Evolutionary conservation across 352 stramenopile species (phyloP).

Genomic region (Phytopythium boreale): DNA sequence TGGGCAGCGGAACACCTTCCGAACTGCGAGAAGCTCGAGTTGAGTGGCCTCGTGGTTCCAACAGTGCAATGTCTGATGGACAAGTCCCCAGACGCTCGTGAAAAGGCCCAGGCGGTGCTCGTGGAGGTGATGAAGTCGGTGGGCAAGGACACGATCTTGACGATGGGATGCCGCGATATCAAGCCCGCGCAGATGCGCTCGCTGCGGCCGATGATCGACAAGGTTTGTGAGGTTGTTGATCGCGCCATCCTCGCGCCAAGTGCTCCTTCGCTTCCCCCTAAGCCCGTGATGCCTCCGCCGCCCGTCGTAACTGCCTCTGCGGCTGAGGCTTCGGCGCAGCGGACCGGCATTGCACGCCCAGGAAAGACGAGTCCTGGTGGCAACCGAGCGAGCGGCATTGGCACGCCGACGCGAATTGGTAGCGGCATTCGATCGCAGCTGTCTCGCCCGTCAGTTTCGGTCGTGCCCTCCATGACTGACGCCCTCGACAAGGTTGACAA

Average conservation of each 20-base stretch:
- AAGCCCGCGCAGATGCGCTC: slow-evolving; percentile 85
- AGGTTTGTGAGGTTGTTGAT: slow-evolving; percentile 52
- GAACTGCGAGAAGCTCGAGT: slow-evolving; percentile 63
- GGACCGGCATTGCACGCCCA: slow-evolving; percentile 11
- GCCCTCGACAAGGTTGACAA: slow-evolving; percentile 18
- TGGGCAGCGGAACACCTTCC: slow-evolving; percentile 72
- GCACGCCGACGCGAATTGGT: slow-evolving; percentile 12
- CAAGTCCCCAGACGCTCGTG: slow-evolving; percentile 77
- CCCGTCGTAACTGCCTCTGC: slow-evolving; percentile 2
- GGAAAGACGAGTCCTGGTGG: slow-evolving; percentile 10
- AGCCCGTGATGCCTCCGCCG: slow-evolving; percentile 1
- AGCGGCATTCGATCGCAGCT: slow-evolving; percentile 29
- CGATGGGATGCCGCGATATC: slow-evolving; percentile 71
- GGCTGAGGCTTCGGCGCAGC: not conserved
- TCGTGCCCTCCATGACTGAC: slow-evolving; percentile 9
- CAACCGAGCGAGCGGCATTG: slow-evolving; percentile 19
- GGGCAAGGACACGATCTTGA: slow-evolving; percentile 69
- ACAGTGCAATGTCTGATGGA: slow-evolving; percentile 83
- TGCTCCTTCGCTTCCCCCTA: not conserved
- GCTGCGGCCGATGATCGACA: slow-evolving; percentile 82
- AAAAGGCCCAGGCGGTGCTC: slow-evolving; percentile 78
- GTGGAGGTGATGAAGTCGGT: slow-evolving; percentile 82
- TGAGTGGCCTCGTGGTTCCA: slow-evolving; percentile 58
- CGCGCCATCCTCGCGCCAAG: slow-evolving; percentile 11
- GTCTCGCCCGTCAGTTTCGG: slow-evolving; percentile 9